Conservation (phyloP, 1,284 basidiomycete genomes). For the Lentinula novae-zelandiae region DNA sequence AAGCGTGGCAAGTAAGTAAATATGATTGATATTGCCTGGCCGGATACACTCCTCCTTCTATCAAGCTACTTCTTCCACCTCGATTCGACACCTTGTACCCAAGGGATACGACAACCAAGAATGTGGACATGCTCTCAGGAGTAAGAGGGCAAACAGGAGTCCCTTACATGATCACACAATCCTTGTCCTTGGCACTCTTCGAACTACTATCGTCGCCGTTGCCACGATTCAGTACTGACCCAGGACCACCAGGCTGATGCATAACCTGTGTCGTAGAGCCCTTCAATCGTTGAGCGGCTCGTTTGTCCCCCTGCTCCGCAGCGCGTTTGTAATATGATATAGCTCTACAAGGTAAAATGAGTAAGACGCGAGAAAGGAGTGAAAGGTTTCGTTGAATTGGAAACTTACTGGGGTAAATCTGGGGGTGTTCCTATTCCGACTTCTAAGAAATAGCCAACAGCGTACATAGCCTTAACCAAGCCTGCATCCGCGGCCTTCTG, state of each 20-base stretch:
- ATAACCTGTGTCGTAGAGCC: slow-evolving; percentile 53
- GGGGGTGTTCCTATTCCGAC: slow-evolving; percentile 82
- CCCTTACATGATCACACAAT: slow-evolving; percentile 80
- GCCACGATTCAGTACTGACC: slow-evolving; percentile 53
- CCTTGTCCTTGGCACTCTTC: slow-evolving; percentile 59
- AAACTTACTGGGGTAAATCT: slow-evolving; percentile 62
- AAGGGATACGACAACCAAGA: background rate
- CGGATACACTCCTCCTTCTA: background rate
- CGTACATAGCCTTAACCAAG: slow-evolving; percentile 92
- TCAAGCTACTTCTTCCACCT: background rate
- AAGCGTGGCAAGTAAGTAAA: background rate
- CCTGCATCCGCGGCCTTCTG: slow-evolving; percentile 89
- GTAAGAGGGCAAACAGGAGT: background rate
- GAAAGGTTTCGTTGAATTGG: background rate
- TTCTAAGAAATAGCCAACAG: slow-evolving; percentile 96
- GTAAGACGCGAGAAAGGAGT: background rate
- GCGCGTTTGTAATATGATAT: slow-evolving; percentile 86
- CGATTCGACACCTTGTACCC: background rate
- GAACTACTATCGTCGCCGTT: slow-evolving; percentile 32
- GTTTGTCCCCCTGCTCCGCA: slow-evolving; percentile 92
- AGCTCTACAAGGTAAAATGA: slow-evolving; percentile 43
- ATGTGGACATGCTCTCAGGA: background rate
- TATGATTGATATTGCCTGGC: background rate
- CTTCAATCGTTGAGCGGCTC: slow-evolving; percentile 85
- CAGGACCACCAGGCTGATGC: slow-evolving; percentile 55